These are phyloP conservation scores for Mrakia gelida DNA, from an alignment of 768 basidiomycete species.

Conservation along the genomic window DNA sequence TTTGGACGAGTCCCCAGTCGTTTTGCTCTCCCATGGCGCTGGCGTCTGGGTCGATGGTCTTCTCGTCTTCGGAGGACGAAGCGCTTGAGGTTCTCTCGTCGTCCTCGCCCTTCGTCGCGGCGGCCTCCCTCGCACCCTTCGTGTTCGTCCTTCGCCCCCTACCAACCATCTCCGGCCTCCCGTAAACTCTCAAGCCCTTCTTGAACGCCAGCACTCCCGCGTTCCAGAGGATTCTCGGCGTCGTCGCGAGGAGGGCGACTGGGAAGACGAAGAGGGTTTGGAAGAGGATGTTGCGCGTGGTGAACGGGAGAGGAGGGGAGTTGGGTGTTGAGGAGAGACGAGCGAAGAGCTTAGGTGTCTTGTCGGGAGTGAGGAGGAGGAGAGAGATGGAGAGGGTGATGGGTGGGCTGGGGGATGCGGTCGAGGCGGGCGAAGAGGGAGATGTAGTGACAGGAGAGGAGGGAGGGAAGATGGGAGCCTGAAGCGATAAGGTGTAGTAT, in stretches of 20 bases:
- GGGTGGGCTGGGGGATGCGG: slow-evolving; percentile 1
- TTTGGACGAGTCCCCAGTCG: slow-evolving; percentile 20
- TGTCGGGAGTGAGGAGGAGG: slow-evolving; percentile 40
- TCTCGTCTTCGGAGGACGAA: neutral
- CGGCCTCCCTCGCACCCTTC: neutral
- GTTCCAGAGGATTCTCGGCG: slow-evolving; percentile 56
- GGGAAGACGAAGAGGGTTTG: slow-evolving; percentile 50
- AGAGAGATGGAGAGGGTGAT: slow-evolving; percentile 34
- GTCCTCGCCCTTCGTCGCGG: no score
- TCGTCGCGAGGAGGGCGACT: slow-evolving; percentile 54
- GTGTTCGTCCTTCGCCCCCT: neutral
- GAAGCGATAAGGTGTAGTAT: slow-evolving; percentile 59
- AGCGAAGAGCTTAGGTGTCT: slow-evolving; percentile 56
- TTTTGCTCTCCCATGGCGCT: neutral
- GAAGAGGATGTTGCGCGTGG: slow-evolving; percentile 46
- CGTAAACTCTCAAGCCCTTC: slow-evolving; percentile 14
- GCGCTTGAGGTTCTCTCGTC: neutral
- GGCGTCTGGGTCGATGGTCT: neutral
- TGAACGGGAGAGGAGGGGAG: slow-evolving; percentile 48
- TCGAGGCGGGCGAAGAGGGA: neutral
- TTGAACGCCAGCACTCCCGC: slow-evolving; percentile 16
- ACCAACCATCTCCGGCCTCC: slow-evolving; percentile 13
- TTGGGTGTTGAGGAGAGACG: slow-evolving; percentile 43
- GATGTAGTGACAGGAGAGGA: neutral
- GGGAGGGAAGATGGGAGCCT: slow-evolving; percentile 50